phyloP scores from a whole-genome alignment of 2,329 filamentous ascomycete genomes.

The Karstenula rhodostoma region DNA sequence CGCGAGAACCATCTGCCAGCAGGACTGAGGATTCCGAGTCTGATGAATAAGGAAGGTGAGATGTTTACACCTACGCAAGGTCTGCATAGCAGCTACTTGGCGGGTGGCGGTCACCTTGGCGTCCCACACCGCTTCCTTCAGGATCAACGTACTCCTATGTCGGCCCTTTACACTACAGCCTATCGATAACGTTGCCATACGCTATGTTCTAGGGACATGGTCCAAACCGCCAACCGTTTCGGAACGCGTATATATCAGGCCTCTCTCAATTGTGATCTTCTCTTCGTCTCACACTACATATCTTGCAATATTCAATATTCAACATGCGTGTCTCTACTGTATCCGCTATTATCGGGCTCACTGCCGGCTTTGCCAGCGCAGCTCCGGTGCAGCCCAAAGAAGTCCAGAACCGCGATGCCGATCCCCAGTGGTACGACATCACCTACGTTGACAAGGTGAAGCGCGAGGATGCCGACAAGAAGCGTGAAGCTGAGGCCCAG shows the following conservation, averaged over 20 bases:
- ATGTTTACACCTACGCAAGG: not conserved
- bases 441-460: slow-evolving; percentile 17
- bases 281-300: slow-evolving; percentile 5
- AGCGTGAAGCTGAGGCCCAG: slow-evolving; percentile 10
- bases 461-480: not conserved
- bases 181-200: slow-evolving; percentile 7
- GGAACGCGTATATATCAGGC: slow-evolving; percentile 7
- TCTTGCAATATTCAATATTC: slow-evolving; percentile 3
- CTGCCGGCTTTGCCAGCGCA: slow-evolving; percentile 16
- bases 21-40: not conserved
- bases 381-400: slow-evolving; percentile 16
- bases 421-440: slow-evolving; percentile 9
- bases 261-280: not conserved
- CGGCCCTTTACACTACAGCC: not conserved
- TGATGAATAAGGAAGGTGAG: slow-evolving; percentile 14
- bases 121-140: slow-evolving; percentile 2
- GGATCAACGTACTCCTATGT: slow-evolving; percentile 5
- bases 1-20: not conserved
- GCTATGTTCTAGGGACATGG: not conserved
- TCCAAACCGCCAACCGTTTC: not conserved
- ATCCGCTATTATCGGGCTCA: slow-evolving; percentile 16
- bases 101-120: not conserved
- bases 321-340: slow-evolving; percentile 18
- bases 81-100: slow-evolving; percentile 4
- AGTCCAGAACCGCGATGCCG: slow-evolving; percentile 15